Evolutionary conservation across 2,329 filamentous ascomycete species (phyloP), one percentile per base, ranked within the genome.

Genomic region (Pestalotiopsis sp.): DNA sequence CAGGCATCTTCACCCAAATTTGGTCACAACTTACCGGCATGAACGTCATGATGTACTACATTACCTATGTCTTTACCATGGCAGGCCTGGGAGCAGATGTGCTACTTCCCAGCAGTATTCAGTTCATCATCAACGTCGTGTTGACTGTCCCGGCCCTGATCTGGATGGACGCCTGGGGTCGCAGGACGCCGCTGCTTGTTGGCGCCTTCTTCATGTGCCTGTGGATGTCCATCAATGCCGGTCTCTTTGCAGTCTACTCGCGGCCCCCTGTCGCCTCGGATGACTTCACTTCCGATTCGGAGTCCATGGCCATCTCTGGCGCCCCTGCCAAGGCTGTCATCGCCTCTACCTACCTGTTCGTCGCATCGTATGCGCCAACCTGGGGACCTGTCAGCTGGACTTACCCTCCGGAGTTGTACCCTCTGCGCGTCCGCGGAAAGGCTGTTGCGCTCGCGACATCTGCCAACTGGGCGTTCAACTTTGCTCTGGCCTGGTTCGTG

Each of bases 61-160:
- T 92, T 71, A 85, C 84, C 62, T 92, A 92, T 71, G 87, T 93
- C 69, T 93, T 93, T 77, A 84, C 84, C 12, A 93, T 93, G 91
- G 90, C 91, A 17, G 91, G 91, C 11, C 82, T 91, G n/a, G 81
- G 79, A 1, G 86, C 88, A 72, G 85, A 84, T 66, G 86, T 89
- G 49, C 84, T 93, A 9, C 79, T 92, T 59, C 86, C 91, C 7
- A 91, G 89, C 20, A 89, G 87, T 11, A 93, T 93, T 71, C 89
- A 93, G 75, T 93, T 92, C 77, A 85, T 94, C 73, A 93, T 95
- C 83, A 95, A 95, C 78, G 92, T 95, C 1, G 69, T 90, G 65
- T 93, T 93, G 90, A 95, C 93, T 0, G 78, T 95, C 3, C 91
- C 92, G 0, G 92, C 92, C 1, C 85, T 95, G 27, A 80, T 95